Base-by-base conservation (phyloP, 108 stramenopile species). In the Fragilaria crotonensis region DNA sequence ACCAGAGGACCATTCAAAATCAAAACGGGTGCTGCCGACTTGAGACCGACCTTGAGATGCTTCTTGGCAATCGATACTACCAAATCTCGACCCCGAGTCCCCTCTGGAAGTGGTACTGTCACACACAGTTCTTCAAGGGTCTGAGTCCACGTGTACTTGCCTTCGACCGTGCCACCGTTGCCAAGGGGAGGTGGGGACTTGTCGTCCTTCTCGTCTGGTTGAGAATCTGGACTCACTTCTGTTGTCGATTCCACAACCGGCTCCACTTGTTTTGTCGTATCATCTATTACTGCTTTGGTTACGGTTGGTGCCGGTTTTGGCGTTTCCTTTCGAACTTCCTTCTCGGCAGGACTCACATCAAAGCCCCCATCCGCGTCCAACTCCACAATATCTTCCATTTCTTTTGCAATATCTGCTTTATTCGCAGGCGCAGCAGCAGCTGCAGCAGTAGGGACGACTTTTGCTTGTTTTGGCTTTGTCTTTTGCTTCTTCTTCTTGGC, bases 81-180 rank as follows among this genome's bases (percentile, higher is more conserved):
- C 23, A 99, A 60, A 64, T 97, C 94, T 17, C 78, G 70, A 2
- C 90, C 94, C 23, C 91, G 88, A 25, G 95, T 95, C 45, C 84
- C 78, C 0, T 80, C 60, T 0, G 95, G 97, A 2, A 99, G 70
- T n/a, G 96, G 83, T 18, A 97, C 57, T 26, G 62, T 76, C 19
- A 99, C 73, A 52, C 52, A 73, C 18, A 98, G 66, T 79, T 99
- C 98, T 5, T 79, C 56, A 59, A 99, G 85, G 9, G 94, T 95
- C 73, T 99, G 98, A 3, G 98, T 97, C 98, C 98, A 99, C 18
- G 76, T 75, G 73, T 99, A 99, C 54, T 89, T 94, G 33, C 82
- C 84, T 5, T 73, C 69, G 30, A 89, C 79, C 1, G 80, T 78
- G 52, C 95, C 96, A n/a, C 99, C 99, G 60, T 99, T 99, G 20